A percentile compares a stretch with the other conserved stretches of the same genome.
Conservation (phyloP, 2,329 filamentous ascomycete genomes). For the Leptographium procerum region DNA sequence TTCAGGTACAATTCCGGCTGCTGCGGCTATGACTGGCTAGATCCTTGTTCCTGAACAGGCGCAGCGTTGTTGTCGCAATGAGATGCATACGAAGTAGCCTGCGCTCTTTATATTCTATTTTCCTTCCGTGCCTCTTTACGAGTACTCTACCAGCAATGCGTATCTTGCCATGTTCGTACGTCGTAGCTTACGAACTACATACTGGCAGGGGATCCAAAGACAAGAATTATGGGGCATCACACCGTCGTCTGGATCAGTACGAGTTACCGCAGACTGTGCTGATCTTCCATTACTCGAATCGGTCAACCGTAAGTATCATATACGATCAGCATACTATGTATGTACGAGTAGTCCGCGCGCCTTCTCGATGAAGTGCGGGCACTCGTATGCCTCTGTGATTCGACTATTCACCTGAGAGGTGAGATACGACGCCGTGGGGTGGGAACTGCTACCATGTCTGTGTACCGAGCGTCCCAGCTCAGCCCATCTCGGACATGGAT, state of each 20-base stretch:
- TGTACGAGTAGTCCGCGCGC: neutral
- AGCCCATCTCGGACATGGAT: neutral
- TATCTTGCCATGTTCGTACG: neutral
- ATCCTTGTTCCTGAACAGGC: neutral
- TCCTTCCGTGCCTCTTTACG: no score
- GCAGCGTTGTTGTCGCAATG: neutral
- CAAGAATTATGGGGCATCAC: no score
- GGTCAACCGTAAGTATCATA: no score
- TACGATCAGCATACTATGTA: neutral
- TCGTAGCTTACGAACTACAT: neutral
- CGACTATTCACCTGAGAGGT: neutral
- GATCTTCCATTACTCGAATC: neutral
- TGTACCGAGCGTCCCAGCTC: neutral
- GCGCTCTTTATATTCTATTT: neutral
- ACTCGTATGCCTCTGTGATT: neutral
- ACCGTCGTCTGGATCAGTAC: neutral
- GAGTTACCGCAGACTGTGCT: neutral
- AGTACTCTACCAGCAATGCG: no score
- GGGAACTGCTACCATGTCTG: neutral
- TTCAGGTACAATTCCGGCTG: neutral
- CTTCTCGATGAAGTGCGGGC: neutral
- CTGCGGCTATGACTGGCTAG: neutral
- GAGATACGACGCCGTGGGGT: neutral
- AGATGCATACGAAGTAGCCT: neutral
- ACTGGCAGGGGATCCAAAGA: neutral